Evolutionary conservation across 1,284 basidiomycete genomes (phyloP), one percentile per base, ranked within the genome.

Genomic region (Microbotryum silenes-acaulis): DNA sequence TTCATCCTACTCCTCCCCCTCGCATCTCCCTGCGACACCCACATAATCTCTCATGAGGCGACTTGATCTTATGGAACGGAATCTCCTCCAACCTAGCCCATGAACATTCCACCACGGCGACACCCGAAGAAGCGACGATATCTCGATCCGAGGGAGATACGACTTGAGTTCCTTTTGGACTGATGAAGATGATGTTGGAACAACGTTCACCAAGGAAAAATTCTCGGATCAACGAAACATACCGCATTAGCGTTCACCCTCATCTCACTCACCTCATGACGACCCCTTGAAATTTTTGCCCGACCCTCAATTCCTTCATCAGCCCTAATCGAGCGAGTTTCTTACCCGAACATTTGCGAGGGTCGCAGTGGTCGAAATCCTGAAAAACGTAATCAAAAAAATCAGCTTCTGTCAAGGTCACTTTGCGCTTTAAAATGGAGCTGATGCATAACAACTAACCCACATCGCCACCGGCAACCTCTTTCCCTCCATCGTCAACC

Each of bases 321-420:
- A 97, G 78, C 1, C 90, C 89, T 23, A 92, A 81, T 6, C 94
- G 80, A 0, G 90, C 80, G 0, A 98, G 83, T 74, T 92, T 94
- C 79, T 97, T 97, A 14, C 94, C 94, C 9, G 90, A 93, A 72
- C 94, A 98, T 45, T 91, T 84, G 56, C 85, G 85, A 0, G 94
- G 93, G 75, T 98, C 93, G 75, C 94, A 97, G 74, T 97, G 94
- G 73, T 91, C 87, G 75, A 98, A 97, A 75, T 97, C 94, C 90
- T 91, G 59, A 21, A 21, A 1, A 18, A 14, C 20, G 31, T 3
- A 21, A 2, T 1, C 20, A 5, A 3, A 2, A 5, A 3, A 2
- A 18, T n/a, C 5, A 21, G 49, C 16, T 29, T 7, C 27, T 42
- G 4, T 31, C 29, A 7, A 2, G 2, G 4, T 3, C 2, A 16